Evolutionary conservation across 768 basidiomycete genomes (phyloP).

Genomic region (Mycena venus): DNA sequence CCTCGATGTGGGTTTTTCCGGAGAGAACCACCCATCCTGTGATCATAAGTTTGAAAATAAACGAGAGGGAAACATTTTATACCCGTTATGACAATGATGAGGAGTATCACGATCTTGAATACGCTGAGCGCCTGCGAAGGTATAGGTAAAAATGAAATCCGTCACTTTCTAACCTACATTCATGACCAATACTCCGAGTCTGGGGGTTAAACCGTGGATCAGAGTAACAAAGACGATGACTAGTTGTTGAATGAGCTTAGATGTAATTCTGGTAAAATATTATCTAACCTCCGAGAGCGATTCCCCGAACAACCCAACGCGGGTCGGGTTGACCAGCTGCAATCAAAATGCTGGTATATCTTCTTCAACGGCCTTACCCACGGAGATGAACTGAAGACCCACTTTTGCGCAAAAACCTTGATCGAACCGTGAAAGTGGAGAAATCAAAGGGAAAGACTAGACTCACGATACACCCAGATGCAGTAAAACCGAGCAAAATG

Average conservation of each 20-base stretch:
- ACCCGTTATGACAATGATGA: conserved; percentile 67
- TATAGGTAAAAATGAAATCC: conserved; percentile 35
- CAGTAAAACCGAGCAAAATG: conserved; percentile 55
- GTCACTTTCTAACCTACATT: conserved; percentile 51
- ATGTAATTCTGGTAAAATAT: neutral
- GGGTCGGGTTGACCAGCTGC: conserved; percentile 54
- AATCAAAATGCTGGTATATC: conserved; percentile 58
- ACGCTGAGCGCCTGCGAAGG: conserved; percentile 61
- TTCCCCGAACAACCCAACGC: conserved; percentile 68
- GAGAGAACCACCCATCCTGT: conserved; percentile 70
- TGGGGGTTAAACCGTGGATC: conserved; percentile 66
- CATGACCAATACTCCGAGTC: conserved; percentile 60
- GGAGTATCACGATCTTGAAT: conserved; percentile 67
- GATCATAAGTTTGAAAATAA: neutral
- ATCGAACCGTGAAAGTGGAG: neutral
- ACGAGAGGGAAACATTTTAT: neutral
- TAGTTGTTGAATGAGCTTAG: conserved; percentile 33
- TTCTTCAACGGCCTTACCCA: neutral
- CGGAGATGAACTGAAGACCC: neutral
- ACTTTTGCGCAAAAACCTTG: conserved; percentile 51
- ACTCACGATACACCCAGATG: conserved; percentile 63
- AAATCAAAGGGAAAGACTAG: neutral
- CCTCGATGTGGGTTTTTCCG: conserved; percentile 61
- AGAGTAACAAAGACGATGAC: conserved; percentile 65
- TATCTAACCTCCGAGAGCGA: conserved; percentile 67